Percentiles rank a stretch among this genome's conserved stretches.
Conservation (phyloP, 2,329 filamentous ascomycete species). For the Arthroderma uncinatum region DNA sequence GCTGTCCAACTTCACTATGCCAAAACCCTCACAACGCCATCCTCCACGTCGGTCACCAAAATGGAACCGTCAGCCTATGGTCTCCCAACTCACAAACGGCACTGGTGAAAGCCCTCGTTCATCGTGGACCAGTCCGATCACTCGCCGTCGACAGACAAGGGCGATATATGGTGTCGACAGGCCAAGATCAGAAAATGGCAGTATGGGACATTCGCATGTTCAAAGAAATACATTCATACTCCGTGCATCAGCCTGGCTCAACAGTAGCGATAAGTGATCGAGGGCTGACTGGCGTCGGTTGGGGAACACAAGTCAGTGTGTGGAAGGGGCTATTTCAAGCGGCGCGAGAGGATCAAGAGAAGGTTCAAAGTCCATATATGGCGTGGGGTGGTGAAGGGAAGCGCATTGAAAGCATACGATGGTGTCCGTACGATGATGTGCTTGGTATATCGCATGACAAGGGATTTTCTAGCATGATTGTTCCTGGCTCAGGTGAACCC, state of each 20-base stretch:
- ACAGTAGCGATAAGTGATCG: slow-evolving; percentile 81
- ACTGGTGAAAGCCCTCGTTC: slow-evolving; percentile 80
- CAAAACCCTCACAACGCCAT: slow-evolving; percentile 92
- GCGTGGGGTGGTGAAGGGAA: slow-evolving; percentile 80
- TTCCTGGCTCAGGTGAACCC: slow-evolving; percentile 90
- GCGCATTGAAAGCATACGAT: slow-evolving; percentile 66
- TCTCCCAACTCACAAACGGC: slow-evolving; percentile 81
- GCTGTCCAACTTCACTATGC: slow-evolving; percentile 67
- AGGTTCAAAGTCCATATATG: slow-evolving; percentile 83
- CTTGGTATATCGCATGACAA: slow-evolving; percentile 73
- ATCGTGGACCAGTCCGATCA: slow-evolving; percentile 77
- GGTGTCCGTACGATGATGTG: slow-evolving; percentile 93
- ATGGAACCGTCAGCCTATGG: slow-evolving; percentile 90
- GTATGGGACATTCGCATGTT: slow-evolving; percentile 94
- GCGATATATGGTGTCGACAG: slow-evolving; percentile 88
- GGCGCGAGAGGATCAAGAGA: slow-evolving; percentile 57
- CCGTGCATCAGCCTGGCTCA: slow-evolving; percentile 67
- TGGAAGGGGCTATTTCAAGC: slow-evolving; percentile 87
- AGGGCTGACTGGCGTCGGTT: slow-evolving; percentile 77
- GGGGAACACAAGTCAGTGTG: slow-evolving; percentile 77
- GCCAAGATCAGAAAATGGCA: slow-evolving; percentile 83
- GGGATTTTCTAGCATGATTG: slow-evolving; percentile 80
- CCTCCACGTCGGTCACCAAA: slow-evolving; percentile 84
- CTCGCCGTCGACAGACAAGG: slow-evolving; percentile 80
- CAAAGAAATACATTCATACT: slow-evolving; percentile 83